Base-by-base conservation (phyloP, 2,329 filamentous ascomycete species). In the Elsinoe batatas region DNA sequence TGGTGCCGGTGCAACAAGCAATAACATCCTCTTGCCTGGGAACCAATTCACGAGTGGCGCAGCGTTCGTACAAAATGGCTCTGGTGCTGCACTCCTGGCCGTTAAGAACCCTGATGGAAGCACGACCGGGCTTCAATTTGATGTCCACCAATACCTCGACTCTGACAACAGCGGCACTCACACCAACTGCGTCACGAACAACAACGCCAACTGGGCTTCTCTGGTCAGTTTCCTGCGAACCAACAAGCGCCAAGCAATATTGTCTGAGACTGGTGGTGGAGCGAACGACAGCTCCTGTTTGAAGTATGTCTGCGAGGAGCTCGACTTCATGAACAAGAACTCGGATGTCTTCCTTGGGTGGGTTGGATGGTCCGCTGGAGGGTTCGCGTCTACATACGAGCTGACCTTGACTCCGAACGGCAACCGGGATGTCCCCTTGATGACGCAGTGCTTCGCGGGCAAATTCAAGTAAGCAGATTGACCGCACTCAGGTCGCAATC, bases 21-120 rank as follows among this genome's bases (percentile, higher is more conserved):
- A 87, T 60, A 76, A 80, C 63, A 84, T 87, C 60, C 72, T 87
- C 11, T 75, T 85, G 1, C 79, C 84, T 0, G 83, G 83, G 1
- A 82, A 75, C 36, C 78, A 79, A 51, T 65, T 60, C 58, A 64
- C 63, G 6, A 58, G 60, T 54, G 64, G 61, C n/a, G 59, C 61
- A 40, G 49, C 49, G 17, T 63, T 63, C 58, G 56, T 65, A 58
- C 56, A 58, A 51, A 58, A 64, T 58, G 64, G 65, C 54, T 67
- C 64, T 10, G 65, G 59, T 26, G 59, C 59, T 4, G 64, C 63
- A 3, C 61, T 67, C 12, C 42, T 30, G 43, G 61, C 59, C 10
- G 57, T 67, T 53, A 64, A 57, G 26, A 65, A 66, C 56, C 57
- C 63, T 15, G 65, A 68, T 59, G 66, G 65, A 55, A 59, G 58